Evolutionary conservation across 2,329 filamentous ascomycete genomes (phyloP).

Genomic region (Chrysoporthe austroafricana): DNA sequence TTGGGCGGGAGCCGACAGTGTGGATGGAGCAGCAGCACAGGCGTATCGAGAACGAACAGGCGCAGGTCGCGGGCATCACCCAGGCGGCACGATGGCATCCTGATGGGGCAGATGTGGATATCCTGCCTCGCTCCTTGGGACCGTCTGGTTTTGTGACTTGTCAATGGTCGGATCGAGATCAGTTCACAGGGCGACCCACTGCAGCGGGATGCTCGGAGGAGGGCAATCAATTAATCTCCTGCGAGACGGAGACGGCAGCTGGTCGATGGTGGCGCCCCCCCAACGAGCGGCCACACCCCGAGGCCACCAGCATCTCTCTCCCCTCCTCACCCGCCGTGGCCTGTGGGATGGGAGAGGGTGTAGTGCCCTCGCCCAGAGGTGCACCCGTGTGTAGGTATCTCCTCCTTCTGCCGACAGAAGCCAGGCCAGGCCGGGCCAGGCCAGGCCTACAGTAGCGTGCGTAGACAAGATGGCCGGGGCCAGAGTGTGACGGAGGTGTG

Average conservation of each 20-base stretch:
- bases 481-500: too few species aligned
- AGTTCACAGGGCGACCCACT: background rate
- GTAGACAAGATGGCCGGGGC: too few species aligned
- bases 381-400: too few species aligned
- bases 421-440: background rate
- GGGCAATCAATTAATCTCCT: background rate
- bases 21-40: background rate
- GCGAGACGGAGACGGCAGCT: background rate
- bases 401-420: background rate
- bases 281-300: too few species aligned
- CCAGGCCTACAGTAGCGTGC: background rate
- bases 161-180: constrained; percentile 18
- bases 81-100: background rate
- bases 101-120: constrained; percentile 3
- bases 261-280: background rate
- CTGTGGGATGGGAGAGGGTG: too few species aligned
- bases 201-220: background rate
- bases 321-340: too few species aligned
- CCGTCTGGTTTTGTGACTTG: constrained; percentile 16
- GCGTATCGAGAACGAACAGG: background rate
- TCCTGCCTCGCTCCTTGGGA: background rate
- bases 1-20: background rate
- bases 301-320: too few species aligned
- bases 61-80: background rate
- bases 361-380: too few species aligned